phyloP scores from a whole-genome alignment of 306 rosid species.

The Datisca glomerata region DNA sequence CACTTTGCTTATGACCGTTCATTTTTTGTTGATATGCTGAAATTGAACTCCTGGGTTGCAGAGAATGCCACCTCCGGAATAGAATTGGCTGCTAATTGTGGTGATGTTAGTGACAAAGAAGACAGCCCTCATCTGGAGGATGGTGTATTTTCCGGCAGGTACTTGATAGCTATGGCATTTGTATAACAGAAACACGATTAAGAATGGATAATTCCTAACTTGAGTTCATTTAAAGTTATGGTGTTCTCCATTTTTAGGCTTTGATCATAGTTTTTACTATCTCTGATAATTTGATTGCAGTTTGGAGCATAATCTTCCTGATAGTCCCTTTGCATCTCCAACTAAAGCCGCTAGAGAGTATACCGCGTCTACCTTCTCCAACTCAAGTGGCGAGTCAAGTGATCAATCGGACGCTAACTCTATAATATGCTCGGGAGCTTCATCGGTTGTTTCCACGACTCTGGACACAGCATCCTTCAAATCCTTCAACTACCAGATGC shows the following conservation, averaged over 20 bases:
- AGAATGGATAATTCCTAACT: no score
- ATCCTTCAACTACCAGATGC: slow-evolving; percentile 79
- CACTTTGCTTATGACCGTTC: no score
- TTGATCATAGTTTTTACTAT: no score
- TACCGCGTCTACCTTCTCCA: slow-evolving; percentile 32
- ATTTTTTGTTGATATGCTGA: slow-evolving; percentile 20
- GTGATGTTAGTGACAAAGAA: slow-evolving; percentile 32
- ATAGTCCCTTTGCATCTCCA: slow-evolving; percentile 95
- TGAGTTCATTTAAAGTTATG: slow-evolving; percentile 12
- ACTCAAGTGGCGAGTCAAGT: slow-evolving; percentile 25
- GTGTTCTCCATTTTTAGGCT: slow-evolving; percentile 2
- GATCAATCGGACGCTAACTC: slow-evolving; percentile 11
- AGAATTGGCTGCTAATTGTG: slow-evolving; percentile 24
- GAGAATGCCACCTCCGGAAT: slow-evolving; percentile 33
- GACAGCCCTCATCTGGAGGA: slow-evolving; percentile 38
- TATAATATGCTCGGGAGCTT: slow-evolving; percentile 38
- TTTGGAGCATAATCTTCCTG: slow-evolving; percentile 95
- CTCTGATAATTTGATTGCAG: no score
- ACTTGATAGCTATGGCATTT: slow-evolving; percentile 49
- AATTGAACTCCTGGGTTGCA: slow-evolving; percentile 14
- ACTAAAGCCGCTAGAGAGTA: slow-evolving; percentile 51
- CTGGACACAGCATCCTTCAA: slow-evolving; percentile 77
- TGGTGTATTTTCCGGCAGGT: no score
- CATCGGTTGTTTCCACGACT: slow-evolving; percentile 35
- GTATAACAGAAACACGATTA: no score